phyloP scores from a whole-genome alignment of 2,329 filamentous ascomycete genomes.

The Colletotrichum euphorbiae region DNA sequence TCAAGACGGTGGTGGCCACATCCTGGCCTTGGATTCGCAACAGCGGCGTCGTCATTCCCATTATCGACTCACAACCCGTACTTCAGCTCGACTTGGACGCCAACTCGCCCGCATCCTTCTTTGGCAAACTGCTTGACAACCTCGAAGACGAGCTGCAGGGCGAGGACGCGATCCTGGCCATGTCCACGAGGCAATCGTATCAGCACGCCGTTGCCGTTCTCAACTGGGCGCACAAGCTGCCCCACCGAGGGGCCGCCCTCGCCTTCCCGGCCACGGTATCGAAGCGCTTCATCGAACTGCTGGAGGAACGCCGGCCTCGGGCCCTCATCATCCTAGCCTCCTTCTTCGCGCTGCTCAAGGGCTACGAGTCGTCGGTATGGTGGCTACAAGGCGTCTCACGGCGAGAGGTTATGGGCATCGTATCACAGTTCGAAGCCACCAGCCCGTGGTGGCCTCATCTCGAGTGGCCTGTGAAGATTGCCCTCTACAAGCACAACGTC shows the following conservation, averaged over 20 bases:
- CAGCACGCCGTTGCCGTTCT: conserved; percentile 73
- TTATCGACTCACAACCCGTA: conserved; percentile 73
- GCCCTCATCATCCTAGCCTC: conserved; percentile 73
- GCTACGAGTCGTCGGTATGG: conserved; percentile 69
- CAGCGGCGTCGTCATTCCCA: conserved; percentile 67
- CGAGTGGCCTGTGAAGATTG: conserved; percentile 70
- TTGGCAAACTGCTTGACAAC: conserved; percentile 69
- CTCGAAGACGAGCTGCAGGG: conserved; percentile 65
- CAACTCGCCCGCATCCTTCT: conserved; percentile 65
- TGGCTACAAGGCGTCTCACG: conserved; percentile 76
- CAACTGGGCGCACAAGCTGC: conserved; percentile 74
- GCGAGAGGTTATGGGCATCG: conserved; percentile 73
- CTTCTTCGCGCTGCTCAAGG: conserved; percentile 74
- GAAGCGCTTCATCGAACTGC: conserved; percentile 69
- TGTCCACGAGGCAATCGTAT: conserved; percentile 66
- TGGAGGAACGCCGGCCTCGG: conserved; percentile 69
- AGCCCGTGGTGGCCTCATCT: conserved; percentile 71
- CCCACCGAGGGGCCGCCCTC: conserved; percentile 68
- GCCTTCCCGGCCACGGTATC: conserved; percentile 74
- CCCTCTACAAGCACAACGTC: conserved; percentile 64
- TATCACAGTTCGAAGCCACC: conserved; percentile 68
- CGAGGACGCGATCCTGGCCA: conserved; percentile 45
- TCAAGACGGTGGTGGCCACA: conserved; percentile 72
- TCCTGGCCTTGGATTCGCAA: conserved; percentile 73
- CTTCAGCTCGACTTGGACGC: conserved; percentile 70